Evolutionary conservation across 1,139 yeast genomes (phyloP), one percentile per base, ranked within the genome.

Genomic region (Diutina ranongensis): DNA sequence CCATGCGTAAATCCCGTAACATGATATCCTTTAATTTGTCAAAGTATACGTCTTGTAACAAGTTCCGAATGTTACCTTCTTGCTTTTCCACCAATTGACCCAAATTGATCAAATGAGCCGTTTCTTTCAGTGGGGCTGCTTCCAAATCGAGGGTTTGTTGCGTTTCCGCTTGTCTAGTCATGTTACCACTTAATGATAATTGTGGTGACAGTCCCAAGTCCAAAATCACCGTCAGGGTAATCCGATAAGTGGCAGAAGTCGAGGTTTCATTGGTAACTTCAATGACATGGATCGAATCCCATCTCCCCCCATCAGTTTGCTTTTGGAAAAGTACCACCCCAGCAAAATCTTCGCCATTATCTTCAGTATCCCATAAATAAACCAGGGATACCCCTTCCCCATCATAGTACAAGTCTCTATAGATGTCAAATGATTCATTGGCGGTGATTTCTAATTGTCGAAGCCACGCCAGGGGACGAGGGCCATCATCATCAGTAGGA

Each of bases 251-350:
- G 60, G 83, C 83, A 18, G 67, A 63, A 12, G 70, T 58, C 16
- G 68, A 54, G 21, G 72, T 65, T 33, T 67, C 65, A 1, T 73
- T 72, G 19, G 69, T 70, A 12, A 83, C 85, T 62, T 92, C 97
- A 55, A 92, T 76, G 21, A 92, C 97, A 60, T 92, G 97, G 53
- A 88, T 83, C 46, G 92, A 79, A 61, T 89, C 95, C 97, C 97
- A 89, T 16, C 67, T 59, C n/a, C 62, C 63, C 48, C 67, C 66
- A 42, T 71, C 78, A 32, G 73, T 70, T 47, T 74, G 71, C 63
- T 92, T 92, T 65, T 89, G 86, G 58, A 92, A 72, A 51, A 92
- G 69, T 13, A 82, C 89, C 8, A 88, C 97, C 10, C 98, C 98
- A 2, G 97, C 97, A 68, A 92, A 87, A 8, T 66, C 72, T 38